phyloP scores from a whole-genome alignment of 2,329 filamentous ascomycete species.

The Diaporthe australafricana region DNA sequence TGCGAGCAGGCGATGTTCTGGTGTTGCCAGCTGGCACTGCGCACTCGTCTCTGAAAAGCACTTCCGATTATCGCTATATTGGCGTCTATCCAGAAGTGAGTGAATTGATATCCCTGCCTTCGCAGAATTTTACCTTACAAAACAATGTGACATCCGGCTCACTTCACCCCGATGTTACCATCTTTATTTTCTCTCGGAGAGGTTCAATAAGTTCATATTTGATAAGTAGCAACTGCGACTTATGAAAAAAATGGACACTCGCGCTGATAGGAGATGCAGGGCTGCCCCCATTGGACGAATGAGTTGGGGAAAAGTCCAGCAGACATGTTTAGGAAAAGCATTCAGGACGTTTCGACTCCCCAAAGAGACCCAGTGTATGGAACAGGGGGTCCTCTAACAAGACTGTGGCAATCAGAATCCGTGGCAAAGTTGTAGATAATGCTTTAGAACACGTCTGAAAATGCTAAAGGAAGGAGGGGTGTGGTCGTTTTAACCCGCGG shows the following conservation, averaged over 20 bases:
- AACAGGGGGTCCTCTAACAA: no score
- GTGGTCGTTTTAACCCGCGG: no score
- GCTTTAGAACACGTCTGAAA: no score
- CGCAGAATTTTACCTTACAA: neutral
- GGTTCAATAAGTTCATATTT: no score
- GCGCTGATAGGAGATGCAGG: neutral
- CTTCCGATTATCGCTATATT: neutral
- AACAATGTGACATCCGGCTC: neutral
- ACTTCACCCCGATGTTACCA: no score
- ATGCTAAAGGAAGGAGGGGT: no score
- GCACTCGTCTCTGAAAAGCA: neutral
- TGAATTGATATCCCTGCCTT: neutral
- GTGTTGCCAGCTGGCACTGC: slow-evolving; percentile 8
- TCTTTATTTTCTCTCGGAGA: no score
- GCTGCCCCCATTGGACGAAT: neutral
- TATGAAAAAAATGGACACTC: neutral
- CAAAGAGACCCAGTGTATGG: neutral
- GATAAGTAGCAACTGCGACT: neutral
- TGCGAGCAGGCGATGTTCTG: neutral
- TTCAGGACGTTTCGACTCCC: neutral
- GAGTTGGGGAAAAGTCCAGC: neutral
- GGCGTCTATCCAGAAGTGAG: slow-evolving; percentile 9
- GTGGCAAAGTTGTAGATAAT: no score
- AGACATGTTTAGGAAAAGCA: neutral
- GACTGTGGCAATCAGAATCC: no score